Conservation (phyloP, 2,329 filamentous ascomycete genomes). For the Lecanosticta acicola region DNA sequence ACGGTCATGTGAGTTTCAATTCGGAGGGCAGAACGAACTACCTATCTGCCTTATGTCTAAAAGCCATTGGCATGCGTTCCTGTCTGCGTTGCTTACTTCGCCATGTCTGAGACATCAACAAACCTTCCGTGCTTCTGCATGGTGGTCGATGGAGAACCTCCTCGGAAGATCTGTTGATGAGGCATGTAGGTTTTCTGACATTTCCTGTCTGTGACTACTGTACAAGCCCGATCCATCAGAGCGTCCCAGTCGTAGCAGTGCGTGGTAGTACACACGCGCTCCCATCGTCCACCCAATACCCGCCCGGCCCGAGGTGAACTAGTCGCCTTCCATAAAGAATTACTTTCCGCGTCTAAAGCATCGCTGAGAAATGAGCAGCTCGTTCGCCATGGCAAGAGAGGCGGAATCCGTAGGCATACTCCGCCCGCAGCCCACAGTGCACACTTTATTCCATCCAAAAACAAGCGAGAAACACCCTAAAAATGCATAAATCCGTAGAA, state of each 20-base stretch:
- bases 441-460: not conserved
- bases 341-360: too few species aligned
- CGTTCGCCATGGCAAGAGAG: not conserved
- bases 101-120: too few species aligned
- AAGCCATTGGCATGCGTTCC: too few species aligned
- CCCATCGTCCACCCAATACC: not conserved
- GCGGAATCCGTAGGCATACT: not conserved
- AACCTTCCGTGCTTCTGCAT: too few species aligned
- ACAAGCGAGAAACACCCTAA: not conserved
- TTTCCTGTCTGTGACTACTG: not conserved
- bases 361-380: not conserved
- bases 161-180: too few species aligned
- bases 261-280: not conserved
- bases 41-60: too few species aligned
- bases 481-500: not conserved
- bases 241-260: not conserved
- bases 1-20: constrained; percentile 1
- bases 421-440: too few species aligned
- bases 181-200: not conserved
- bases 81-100: too few species aligned
- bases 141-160: too few species aligned
- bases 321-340: not conserved
- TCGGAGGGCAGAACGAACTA: too few species aligned
- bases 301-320: not conserved
- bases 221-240: not conserved